phyloP scores from a whole-genome alignment of 306 rosid genomes.

The Delonix regia region DNA sequence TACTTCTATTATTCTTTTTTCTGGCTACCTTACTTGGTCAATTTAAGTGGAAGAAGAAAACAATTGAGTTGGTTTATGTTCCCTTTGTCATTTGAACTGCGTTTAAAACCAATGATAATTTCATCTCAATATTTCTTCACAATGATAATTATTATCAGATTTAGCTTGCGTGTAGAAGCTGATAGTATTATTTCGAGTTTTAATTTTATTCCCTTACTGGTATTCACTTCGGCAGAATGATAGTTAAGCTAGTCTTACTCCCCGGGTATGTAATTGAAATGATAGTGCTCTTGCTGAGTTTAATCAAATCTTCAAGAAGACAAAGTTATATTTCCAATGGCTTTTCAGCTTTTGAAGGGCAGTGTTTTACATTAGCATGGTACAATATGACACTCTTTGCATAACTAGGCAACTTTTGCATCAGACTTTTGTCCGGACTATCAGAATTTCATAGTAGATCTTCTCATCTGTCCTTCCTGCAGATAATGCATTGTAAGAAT shows the following conservation, averaged over 20 bases:
- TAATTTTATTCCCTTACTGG: background rate
- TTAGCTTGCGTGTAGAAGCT: slow-evolving; percentile 1
- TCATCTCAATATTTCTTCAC: background rate
- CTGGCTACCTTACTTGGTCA: background rate
- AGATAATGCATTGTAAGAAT: slow-evolving; percentile 8
- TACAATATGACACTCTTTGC: slow-evolving; percentile 1
- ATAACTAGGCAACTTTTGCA: background rate
- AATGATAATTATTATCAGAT: background rate
- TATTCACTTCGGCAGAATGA: background rate
- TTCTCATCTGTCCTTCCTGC: slow-evolving; percentile 3
- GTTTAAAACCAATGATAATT: background rate
- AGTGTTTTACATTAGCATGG: background rate
- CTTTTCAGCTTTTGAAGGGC: background rate
- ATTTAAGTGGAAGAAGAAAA: background rate
- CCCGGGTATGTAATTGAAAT: background rate
- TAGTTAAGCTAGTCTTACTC: background rate
- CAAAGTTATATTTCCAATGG: background rate
- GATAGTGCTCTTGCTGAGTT: slow-evolving; percentile 4
- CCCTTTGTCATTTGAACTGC: background rate
- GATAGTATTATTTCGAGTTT: slow-evolving; percentile 5
- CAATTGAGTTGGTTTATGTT: background rate
- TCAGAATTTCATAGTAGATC: slow-evolving; percentile 8
- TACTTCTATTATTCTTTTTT: background rate
- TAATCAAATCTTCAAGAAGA: background rate
- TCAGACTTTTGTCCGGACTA: background rate